Conservation (phyloP, 176 grass and related monocot species). For the Musa troglodytarum region DNA sequence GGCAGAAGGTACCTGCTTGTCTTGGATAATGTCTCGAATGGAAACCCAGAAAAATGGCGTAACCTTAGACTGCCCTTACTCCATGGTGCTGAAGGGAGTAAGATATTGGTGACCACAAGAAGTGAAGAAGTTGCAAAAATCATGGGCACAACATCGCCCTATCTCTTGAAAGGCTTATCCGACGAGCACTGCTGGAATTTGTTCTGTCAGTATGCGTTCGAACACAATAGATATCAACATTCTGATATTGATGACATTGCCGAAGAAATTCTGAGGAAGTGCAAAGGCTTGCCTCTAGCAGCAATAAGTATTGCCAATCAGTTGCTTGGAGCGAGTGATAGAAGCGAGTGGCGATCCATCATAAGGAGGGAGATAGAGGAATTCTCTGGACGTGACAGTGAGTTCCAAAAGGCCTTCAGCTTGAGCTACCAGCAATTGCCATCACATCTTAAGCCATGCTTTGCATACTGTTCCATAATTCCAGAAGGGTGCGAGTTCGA, state of each 20-base stretch:
- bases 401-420: conserved; percentile 1
- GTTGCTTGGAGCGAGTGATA: conserved; percentile 18
- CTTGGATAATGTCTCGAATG: conserved; percentile 34
- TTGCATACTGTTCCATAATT: conserved; percentile 40
- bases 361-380: not conserved
- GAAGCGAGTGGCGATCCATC: conserved; percentile 26
- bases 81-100: conserved; percentile 26
- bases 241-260: conserved; percentile 2
- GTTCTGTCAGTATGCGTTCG: conserved; percentile 1
- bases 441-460: conserved; percentile 34
- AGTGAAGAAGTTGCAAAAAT: conserved; percentile 4
- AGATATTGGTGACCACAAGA: conserved; percentile 40
- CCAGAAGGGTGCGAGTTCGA: conserved; percentile 19
- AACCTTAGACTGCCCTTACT: conserved; percentile 17
- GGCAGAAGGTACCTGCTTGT: conserved; percentile 42
- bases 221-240: not conserved
- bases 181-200: conserved; percentile 28
- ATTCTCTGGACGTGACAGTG: not conserved
- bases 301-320: conserved; percentile 26
- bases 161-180: conserved; percentile 11
- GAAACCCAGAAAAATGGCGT: conserved; percentile 20
- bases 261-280: conserved; percentile 20
- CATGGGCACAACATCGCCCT: not conserved
- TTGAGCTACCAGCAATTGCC: conserved; percentile 28
- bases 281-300: conserved; percentile 25